Evolutionary conservation across 805 yeast species (phyloP).

Genomic region (Jamesozyma spencerorum): DNA sequence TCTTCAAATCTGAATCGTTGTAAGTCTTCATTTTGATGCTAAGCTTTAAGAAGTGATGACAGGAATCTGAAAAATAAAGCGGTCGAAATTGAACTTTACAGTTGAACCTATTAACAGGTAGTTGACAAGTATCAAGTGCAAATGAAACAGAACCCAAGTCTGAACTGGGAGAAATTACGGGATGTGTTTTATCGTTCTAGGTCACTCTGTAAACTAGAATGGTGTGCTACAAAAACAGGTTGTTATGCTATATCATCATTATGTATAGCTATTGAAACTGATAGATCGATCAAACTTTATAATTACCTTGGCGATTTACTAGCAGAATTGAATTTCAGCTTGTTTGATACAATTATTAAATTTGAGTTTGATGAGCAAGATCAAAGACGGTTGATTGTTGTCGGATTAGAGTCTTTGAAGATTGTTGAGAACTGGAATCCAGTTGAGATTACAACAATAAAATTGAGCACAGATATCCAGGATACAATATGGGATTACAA

Average conservation of each 20-base stretch:
- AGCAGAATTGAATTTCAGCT: constrained; percentile 6
- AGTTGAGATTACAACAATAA: constrained; percentile 9
- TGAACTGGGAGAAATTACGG: constrained; percentile 71
- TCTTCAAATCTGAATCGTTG: no score
- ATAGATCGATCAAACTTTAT: constrained; percentile 25
- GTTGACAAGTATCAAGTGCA: no score
- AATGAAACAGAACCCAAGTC: constrained; percentile 31
- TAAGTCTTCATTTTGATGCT: no score
- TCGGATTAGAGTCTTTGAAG: constrained; percentile 12
- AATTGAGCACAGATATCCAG: constrained; percentile 8
- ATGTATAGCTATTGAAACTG: constrained; percentile 34
- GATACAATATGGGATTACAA: constrained; percentile 28
- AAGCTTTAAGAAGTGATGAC: no score
- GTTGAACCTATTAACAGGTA: no score
- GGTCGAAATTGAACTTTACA: no score
- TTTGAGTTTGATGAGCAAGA: constrained; percentile 14
- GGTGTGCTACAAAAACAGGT: constrained; percentile 9
- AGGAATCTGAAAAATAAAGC: no score
- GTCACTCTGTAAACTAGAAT: constrained; percentile 18
- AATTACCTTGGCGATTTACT: constrained; percentile 31
- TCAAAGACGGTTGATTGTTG: constrained; percentile 10
- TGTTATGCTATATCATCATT: constrained; percentile 35
- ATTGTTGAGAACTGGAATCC: constrained; percentile 16
- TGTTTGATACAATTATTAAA: constrained; percentile 13
- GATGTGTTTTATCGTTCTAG: constrained; percentile 58